Evolutionary conservation across 2,329 filamentous ascomycete genomes (phyloP), one percentile per base, ranked within the genome.

Genomic region (Aspergillus vadensis): DNA sequence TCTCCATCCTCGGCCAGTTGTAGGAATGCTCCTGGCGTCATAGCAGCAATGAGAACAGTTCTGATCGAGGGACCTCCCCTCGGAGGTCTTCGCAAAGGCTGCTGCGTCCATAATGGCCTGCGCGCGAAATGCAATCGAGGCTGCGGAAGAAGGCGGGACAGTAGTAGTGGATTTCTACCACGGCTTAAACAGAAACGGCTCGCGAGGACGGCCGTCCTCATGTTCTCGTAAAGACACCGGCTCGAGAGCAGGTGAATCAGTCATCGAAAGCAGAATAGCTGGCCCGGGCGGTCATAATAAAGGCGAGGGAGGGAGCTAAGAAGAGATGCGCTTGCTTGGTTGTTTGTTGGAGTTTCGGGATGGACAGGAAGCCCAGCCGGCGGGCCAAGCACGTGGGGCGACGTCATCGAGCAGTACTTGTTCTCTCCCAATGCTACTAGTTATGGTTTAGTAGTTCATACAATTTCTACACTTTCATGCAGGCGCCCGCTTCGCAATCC

Each of bases 1-100:
- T 74, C 70, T 27, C 82, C 76, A 48, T 84, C 78, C 63, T 85
- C 80, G 52, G 82, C 81, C 47, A 88, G 76, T 57, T 84, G 78
- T 41, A 89, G 81, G 63, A 88, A 87, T 1, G 83, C 85, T 5
- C 80, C 82, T 0, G 86, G 85, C 23, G 80, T 83, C 54, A 88
- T 74, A 6, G 77, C 76, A n/a, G 80, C 79, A 58, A 77, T 68
- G 4, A 80, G 60, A 17, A 79, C 52, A 19, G 66, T 67, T 36
- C 74, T 67, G 63, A 68, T 57, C 47, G 72, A 50, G 21, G 72
- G 68, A 5, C 58, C 60, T 66, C 70, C 63, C 51, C 61, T 65
- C 55, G 67, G 66, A 47, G 60, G 41, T 51, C 47, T 60, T 63
- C 62, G 62, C 36, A 54, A 47, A 47, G 56, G 59, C 15, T 51